These are phyloP conservation scores for Exophiala aquamarina DNA, from an alignment of 2,329 filamentous ascomycete species.

Conservation along the genomic window DNA sequence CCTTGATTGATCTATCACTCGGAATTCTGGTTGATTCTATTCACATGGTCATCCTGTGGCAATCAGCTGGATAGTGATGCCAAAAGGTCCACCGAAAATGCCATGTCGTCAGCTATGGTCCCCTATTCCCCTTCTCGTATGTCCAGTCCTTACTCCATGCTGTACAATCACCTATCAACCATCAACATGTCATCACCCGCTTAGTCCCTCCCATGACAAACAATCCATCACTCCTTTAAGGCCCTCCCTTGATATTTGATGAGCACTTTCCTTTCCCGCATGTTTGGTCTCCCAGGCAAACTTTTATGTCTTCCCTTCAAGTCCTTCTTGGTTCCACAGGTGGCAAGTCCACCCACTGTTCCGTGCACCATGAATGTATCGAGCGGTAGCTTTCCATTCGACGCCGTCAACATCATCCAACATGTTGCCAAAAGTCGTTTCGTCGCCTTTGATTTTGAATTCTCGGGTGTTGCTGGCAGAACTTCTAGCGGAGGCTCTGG, in stretches of 20 bases:
- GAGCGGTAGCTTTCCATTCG: constrained; percentile 20
- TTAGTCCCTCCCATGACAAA: too few species aligned
- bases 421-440: constrained; percentile 61
- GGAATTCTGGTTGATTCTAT: too few species aligned
- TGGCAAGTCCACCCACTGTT: constrained; percentile 1
- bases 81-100: too few species aligned
- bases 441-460: constrained; percentile 65
- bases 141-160: too few species aligned
- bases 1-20: too few species aligned
- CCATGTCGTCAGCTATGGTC: neutral
- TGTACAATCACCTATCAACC: too few species aligned
- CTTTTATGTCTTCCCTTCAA: constrained; percentile 17
- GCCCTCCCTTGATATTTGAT: constrained; percentile 2
- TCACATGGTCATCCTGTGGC: too few species aligned
- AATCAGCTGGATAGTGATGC: too few species aligned
- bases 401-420: constrained; percentile 49
- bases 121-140: too few species aligned
- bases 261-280: constrained; percentile 8
- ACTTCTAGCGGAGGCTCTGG: constrained; percentile 26
- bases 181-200: too few species aligned
- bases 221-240: too few species aligned
- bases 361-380: constrained; percentile 28
- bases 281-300: constrained; percentile 14
- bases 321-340: constrained; percentile 1
- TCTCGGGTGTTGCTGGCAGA: constrained; percentile 59